Conservation (phyloP, 495 filamentous ascomycete genomes). For the Barbatosphaeria neglecta region DNA sequence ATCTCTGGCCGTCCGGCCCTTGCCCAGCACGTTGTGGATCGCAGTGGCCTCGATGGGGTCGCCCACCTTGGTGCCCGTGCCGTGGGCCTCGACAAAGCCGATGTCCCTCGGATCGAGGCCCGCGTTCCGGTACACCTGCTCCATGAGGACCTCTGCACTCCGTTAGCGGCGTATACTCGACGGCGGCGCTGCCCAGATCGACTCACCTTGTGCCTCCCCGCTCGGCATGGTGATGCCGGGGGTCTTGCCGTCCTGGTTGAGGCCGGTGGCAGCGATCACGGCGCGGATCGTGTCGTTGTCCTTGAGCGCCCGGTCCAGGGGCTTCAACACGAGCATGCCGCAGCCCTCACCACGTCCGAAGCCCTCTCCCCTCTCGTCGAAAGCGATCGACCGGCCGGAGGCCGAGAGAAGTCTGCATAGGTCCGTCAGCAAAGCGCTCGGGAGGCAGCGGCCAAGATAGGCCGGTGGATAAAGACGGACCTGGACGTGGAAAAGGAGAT, state of each 20-base stretch:
- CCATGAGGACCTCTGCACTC: slow-evolving; percentile 27
- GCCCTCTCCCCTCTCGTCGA: slow-evolving; percentile 50
- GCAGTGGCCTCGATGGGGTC: slow-evolving; percentile 52
- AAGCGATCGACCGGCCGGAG: slow-evolving; percentile 48
- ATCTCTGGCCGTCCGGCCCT: slow-evolving; percentile 18
- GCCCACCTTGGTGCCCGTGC: slow-evolving; percentile 47
- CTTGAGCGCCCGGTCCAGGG: slow-evolving; percentile 42
- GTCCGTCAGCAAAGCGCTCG: slow-evolving; percentile 43
- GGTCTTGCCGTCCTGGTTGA: slow-evolving; percentile 52
- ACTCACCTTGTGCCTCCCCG: slow-evolving; percentile 42
- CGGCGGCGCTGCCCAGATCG: too few relatives aligned
- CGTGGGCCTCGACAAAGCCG: slow-evolving; percentile 39
- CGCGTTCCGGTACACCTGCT: slow-evolving; percentile 29
- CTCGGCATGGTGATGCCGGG: slow-evolving; percentile 49
- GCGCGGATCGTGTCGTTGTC: slow-evolving; percentile 49
- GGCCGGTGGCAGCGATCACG: slow-evolving; percentile 45
- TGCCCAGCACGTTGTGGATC: slow-evolving; percentile 34
- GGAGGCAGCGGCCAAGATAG: slow-evolving; percentile 33
- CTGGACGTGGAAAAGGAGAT: slow-evolving; percentile 34
- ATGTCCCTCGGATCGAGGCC: slow-evolving; percentile 29
- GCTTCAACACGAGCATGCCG: slow-evolving; percentile 48
- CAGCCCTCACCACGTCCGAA: slow-evolving; percentile 57
- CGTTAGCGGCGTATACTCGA: too few relatives aligned
- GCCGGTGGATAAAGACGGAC: slow-evolving; percentile 4
- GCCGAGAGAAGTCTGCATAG: slow-evolving; percentile 49